Conservation (phyloP, 176 grass and related monocot species). For the Pharus latifolius region DNA sequence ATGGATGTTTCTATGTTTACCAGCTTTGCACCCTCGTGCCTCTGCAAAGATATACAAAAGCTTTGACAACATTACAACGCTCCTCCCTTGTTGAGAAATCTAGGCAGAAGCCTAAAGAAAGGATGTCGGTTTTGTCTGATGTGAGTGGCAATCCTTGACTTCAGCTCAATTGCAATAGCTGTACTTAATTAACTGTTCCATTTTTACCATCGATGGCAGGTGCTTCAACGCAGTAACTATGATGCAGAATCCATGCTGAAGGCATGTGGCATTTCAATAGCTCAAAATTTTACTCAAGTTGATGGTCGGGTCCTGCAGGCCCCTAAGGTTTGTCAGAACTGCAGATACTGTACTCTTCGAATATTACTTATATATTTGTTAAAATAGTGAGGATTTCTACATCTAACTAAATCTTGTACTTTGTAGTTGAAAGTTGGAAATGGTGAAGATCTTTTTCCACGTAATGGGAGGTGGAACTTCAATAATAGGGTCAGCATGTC, state of each 20-base stretch:
- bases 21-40: constrained; percentile 53
- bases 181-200: background rate
- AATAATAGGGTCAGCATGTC: constrained; percentile 58
- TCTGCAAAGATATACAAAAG: constrained; percentile 75
- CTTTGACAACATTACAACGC: constrained; percentile 54
- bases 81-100: constrained; percentile 86
- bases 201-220: constrained; percentile 21
- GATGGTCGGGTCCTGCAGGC: constrained; percentile 57
- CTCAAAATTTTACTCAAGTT: constrained; percentile 52
- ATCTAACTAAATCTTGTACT: background rate
- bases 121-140: constrained; percentile 57
- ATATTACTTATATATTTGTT: background rate
- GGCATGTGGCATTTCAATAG: constrained; percentile 54
- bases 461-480: constrained; percentile 86
- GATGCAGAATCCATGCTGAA: constrained; percentile 68
- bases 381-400: background rate
- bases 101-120: constrained; percentile 82
- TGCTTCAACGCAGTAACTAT: constrained; percentile 47
- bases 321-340: constrained; percentile 41
- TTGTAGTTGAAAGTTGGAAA: constrained; percentile 69
- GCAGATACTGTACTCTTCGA: background rate
- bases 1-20: constrained; percentile 1
- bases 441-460: constrained; percentile 57
- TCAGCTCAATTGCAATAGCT: background rate
- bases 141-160: constrained; percentile 11